Base-by-base conservation (phyloP, 2,329 filamentous ascomycete species). In the Dactylella cylindrospora region DNA sequence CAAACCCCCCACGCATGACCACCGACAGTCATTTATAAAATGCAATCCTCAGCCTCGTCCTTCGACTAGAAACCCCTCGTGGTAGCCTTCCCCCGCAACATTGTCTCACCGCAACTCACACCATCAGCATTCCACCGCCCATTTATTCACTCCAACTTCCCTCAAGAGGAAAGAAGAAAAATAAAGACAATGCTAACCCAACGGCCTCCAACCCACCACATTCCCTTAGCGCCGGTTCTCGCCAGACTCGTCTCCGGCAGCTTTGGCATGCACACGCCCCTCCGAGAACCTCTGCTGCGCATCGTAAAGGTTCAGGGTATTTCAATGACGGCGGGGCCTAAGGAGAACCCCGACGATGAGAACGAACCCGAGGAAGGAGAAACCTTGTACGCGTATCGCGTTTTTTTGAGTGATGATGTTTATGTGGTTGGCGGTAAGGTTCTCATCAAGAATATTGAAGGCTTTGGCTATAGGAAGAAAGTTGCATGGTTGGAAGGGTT, bases 301-400 rank as follows among this genome's bases (percentile, higher is more conserved):
- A 61, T 61, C 22, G 43, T 51, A 15, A 61, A 61, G 33, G 47
- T 61, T 1, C 55, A 61, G 29, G 47, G 55, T 31, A 61, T 61
- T 28, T 61, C 55, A 13, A 61, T 61, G 55, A 61, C 44, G 7
- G 55, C 55, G n/a, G 55, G 55, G 3, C 47, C 55, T 33, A 40
- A 41, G 3, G 39, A 45, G n/a, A 47, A 61, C 41, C 47, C 47
- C 2, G 35, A 61, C 5, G 55, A 61, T 38, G 55, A 61, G 28
- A 53, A 8, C 1, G 55, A 47, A 15, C 55, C 47, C 5, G 26
- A 19, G 15, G 55, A 61, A 33, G 55, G 55, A 1, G 47, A 61
- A 5, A 53, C 43, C 8, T 26, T 61, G 10, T 61, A 45, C 19
- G 55, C 55, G 0, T 61, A 61, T 39, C 47, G 55, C 6, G 29